Conservation (phyloP, 768 basidiomycete species). For the Tricholoma terreum region DNA sequence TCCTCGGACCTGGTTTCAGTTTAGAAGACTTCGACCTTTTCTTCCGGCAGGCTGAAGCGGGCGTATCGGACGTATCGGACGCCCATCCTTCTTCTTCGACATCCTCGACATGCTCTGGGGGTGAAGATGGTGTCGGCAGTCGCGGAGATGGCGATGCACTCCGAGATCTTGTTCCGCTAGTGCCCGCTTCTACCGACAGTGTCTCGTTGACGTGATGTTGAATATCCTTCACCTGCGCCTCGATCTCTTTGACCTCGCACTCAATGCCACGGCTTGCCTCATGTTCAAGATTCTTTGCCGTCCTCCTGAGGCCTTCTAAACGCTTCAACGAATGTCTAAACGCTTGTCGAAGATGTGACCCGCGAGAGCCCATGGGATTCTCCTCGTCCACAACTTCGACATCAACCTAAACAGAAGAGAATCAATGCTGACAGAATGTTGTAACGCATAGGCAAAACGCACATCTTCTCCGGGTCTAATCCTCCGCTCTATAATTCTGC, state of each 20-base stretch:
- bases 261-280: slow-evolving; percentile 2
- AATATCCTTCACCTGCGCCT: slow-evolving; percentile 10
- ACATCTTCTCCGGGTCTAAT: slow-evolving; percentile 65
- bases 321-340: slow-evolving; percentile 11
- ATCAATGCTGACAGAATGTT: background rate
- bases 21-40: slow-evolving; percentile 14
- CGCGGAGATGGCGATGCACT: background rate
- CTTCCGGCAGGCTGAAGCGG: slow-evolving; percentile 2
- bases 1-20: background rate
- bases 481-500: slow-evolving; percentile 62
- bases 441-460: slow-evolving; percentile 14
- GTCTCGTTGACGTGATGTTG: slow-evolving; percentile 9
- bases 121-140: slow-evolving; percentile 8
- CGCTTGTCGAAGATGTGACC: slow-evolving; percentile 2
- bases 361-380: slow-evolving; percentile 7
- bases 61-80: slow-evolving; percentile 45
- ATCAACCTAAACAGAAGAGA: slow-evolving; percentile 43
- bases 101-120: slow-evolving; percentile 22
- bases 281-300: slow-evolving; percentile 5
- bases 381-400: slow-evolving; percentile 57
- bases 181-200: slow-evolving; percentile 3
- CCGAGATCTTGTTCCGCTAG: background rate
- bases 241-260: slow-evolving; percentile 11
- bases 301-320: slow-evolving; percentile 8
- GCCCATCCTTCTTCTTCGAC: slow-evolving; percentile 65